These are phyloP conservation scores for Lentinula boryana DNA, from an alignment of 768 basidiomycete genomes.

Conservation along the genomic window DNA sequence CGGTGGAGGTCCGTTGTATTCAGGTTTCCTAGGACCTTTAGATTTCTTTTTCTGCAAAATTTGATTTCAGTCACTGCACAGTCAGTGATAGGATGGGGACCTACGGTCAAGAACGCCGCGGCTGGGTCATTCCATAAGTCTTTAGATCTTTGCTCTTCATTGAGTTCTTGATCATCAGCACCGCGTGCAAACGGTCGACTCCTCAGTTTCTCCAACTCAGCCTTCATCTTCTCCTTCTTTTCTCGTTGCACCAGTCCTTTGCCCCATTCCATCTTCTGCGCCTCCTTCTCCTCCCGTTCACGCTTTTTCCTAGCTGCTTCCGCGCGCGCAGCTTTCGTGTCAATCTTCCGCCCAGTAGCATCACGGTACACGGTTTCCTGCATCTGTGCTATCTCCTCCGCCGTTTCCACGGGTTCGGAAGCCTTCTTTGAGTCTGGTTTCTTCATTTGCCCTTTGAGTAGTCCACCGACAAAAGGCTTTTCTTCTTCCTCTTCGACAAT, in stretches of 20 bases:
- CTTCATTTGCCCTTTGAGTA: slow-evolving; percentile 74
- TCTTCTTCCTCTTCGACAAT: slow-evolving; percentile 37
- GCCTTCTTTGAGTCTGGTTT: slow-evolving; percentile 42
- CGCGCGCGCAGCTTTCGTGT: slow-evolving; percentile 77
- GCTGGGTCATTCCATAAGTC: slow-evolving; percentile 98
- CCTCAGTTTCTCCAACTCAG: slow-evolving; percentile 65
- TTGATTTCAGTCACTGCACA: not conserved
- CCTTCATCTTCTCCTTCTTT: slow-evolving; percentile 60
- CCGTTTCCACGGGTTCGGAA: slow-evolving; percentile 31
- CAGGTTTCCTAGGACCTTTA: slow-evolving; percentile 76
- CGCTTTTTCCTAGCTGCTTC: slow-evolving; percentile 80
- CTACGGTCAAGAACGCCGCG: slow-evolving; percentile 84
- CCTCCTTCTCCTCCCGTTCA: slow-evolving; percentile 80
- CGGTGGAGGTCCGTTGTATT: slow-evolving; percentile 81
- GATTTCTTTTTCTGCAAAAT: slow-evolving; percentile 58
- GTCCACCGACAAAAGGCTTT: slow-evolving; percentile 59
- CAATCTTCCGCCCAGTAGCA: slow-evolving; percentile 79
- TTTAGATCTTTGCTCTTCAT: slow-evolving; percentile 74
- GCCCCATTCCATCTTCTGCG: slow-evolving; percentile 95
- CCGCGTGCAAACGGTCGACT: slow-evolving; percentile 66
- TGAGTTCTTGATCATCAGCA: slow-evolving; percentile 81
- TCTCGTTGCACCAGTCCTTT: slow-evolving; percentile 90
- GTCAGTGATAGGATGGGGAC: slow-evolving; percentile 14
- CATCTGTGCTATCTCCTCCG: slow-evolving; percentile 53
- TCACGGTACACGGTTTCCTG: slow-evolving; percentile 96